Evolutionary conservation across 768 basidiomycete genomes (phyloP).

Genomic region (Russula foetens): DNA sequence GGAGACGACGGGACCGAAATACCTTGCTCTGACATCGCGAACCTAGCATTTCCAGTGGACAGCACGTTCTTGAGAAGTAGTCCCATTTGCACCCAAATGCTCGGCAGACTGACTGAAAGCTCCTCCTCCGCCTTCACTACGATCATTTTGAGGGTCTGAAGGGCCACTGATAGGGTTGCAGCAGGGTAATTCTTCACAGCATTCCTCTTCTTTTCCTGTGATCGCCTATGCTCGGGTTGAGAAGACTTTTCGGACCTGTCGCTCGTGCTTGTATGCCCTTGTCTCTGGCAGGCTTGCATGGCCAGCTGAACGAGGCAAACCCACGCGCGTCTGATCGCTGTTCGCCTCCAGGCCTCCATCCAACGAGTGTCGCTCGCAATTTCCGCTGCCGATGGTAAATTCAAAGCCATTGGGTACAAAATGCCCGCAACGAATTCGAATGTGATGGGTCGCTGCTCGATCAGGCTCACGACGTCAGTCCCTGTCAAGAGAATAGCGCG

Average conservation of each 20-base stretch:
- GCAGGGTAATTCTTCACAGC: slow-evolving; percentile 20
- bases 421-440: slow-evolving; percentile 57
- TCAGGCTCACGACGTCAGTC: slow-evolving; percentile 43
- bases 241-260: slow-evolving; percentile 21
- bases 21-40: slow-evolving; percentile 39
- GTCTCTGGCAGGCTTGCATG: slow-evolving; percentile 42
- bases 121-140: slow-evolving; percentile 55
- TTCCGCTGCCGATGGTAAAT: slow-evolving; percentile 43
- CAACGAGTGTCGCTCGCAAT: slow-evolving; percentile 34
- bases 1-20: slow-evolving; percentile 46
- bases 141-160: slow-evolving; percentile 64
- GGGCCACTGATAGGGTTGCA: slow-evolving; percentile 35
- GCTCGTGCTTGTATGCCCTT: slow-evolving; percentile 24
- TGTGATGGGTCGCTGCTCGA: slow-evolving; percentile 49
- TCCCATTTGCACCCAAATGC: slow-evolving; percentile 58
- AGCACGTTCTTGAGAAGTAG: slow-evolving; percentile 43
- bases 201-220: slow-evolving; percentile 34
- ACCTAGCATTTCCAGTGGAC: slow-evolving; percentile 52
- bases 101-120: slow-evolving; percentile 44
- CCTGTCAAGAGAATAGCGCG: slow-evolving; percentile 39
- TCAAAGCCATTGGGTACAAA: slow-evolving; percentile 51
- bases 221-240: slow-evolving; percentile 38
- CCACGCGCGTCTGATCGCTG: slow-evolving; percentile 45
- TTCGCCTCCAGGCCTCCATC: slow-evolving; percentile 40
- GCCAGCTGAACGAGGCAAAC: slow-evolving; percentile 51